phyloP scores from a whole-genome alignment of 2,329 filamentous ascomycete genomes.

The Hypoxylon sp. region DNA sequence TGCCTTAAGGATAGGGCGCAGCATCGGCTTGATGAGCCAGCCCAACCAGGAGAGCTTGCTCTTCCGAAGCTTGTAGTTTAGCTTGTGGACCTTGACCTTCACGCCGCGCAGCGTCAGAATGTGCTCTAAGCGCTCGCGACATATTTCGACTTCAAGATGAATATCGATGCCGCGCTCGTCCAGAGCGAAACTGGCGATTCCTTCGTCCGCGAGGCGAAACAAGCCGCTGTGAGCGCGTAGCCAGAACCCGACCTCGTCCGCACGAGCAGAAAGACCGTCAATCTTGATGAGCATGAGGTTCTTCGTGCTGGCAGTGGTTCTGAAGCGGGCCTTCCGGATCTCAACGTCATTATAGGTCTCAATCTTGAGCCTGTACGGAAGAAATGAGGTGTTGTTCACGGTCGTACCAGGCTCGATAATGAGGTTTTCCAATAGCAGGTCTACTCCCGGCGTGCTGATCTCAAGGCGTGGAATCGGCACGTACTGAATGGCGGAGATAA shows the following conservation, averaged over 20 bases:
- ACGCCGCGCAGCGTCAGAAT: conserved; percentile 84
- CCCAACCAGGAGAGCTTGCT: conserved; percentile 83
- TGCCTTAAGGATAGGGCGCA: conserved; percentile 84
- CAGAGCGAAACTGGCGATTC: conserved; percentile 86
- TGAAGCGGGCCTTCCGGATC: conserved; percentile 81
- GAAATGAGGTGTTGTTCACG: conserved; percentile 87
- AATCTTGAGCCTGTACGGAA: conserved; percentile 85
- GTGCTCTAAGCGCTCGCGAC: conserved; percentile 82
- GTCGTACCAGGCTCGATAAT: conserved; percentile 90
- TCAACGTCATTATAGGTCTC: conserved; percentile 90
- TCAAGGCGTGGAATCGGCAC: conserved; percentile 93
- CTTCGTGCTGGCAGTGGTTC: conserved; percentile 75
- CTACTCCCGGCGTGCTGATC: conserved; percentile 84
- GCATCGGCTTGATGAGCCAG: conserved; percentile 87
- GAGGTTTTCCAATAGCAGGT: conserved; percentile 90
- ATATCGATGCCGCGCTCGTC: conserved; percentile 92
- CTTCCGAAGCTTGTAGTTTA: conserved; percentile 82
- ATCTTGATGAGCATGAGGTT: conserved; percentile 84
- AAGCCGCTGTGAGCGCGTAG: conserved; percentile 83
- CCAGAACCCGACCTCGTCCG: conserved; percentile 92
- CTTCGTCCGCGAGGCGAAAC: conserved; percentile 82
- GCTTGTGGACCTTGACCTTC: conserved; percentile 86
- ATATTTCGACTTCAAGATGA: conserved; percentile 86
- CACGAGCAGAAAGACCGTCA: conserved; percentile 85
- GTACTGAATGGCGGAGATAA: conserved; percentile 85